Conservation (phyloP, 176 grass and related monocot species). For the Phoenix dactylifera region DNA sequence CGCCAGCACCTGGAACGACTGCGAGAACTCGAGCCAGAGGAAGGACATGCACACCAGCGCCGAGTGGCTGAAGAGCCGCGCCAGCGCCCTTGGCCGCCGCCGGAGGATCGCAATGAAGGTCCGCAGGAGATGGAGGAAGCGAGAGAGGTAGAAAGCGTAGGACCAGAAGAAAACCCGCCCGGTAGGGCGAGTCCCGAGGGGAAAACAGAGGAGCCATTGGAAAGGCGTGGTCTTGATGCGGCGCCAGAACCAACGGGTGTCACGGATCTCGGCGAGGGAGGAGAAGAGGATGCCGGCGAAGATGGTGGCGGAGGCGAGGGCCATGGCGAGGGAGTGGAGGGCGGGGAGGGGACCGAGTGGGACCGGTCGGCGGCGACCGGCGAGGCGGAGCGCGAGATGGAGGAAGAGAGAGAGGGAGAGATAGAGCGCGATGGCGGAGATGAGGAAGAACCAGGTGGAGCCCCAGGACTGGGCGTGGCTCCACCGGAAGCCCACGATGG, state of each 20-base stretch:
- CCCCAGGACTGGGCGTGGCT: slow-evolving; percentile 44
- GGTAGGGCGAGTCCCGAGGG: slow-evolving; percentile 55
- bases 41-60: slow-evolving; percentile 77
- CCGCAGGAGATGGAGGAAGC: slow-evolving; percentile 71
- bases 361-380: slow-evolving; percentile 27
- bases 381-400: slow-evolving; percentile 16
- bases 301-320: slow-evolving; percentile 38
- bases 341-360: slow-evolving; percentile 49
- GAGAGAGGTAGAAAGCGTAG: slow-evolving; percentile 92
- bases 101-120: slow-evolving; percentile 51
- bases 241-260: slow-evolving; percentile 77
- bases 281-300: slow-evolving; percentile 68
- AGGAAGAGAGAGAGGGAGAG: slow-evolving; percentile 32
- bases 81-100: neutral
- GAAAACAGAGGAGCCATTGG: slow-evolving; percentile 93
- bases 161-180: slow-evolving; percentile 99
- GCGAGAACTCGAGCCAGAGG: slow-evolving; percentile 97
- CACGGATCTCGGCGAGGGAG: slow-evolving; percentile 69
- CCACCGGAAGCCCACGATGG: slow-evolving; percentile 87
- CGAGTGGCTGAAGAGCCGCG: slow-evolving; percentile 54
- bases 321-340: slow-evolving; percentile 60
- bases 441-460: slow-evolving; percentile 80
- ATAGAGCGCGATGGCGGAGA: slow-evolving; percentile 47
- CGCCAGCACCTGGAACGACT: slow-evolving; percentile 93
- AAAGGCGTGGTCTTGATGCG: slow-evolving; percentile 51